Conservation (phyloP, 1,139 yeast genomes). For the Arxiozyma bovina region DNA sequence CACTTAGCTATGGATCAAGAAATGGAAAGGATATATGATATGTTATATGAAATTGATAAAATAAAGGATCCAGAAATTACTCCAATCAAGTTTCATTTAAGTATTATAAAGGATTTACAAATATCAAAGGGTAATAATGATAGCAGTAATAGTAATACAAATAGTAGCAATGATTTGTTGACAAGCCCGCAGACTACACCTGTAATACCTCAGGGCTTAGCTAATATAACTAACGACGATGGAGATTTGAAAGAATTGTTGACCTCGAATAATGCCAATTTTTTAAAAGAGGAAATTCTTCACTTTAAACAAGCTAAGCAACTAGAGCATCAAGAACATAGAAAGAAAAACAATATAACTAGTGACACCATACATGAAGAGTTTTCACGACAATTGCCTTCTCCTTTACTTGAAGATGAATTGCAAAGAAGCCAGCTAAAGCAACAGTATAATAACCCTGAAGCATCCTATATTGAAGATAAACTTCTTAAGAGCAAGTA, state of each 20-base stretch:
- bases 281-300: conserved; percentile 28
- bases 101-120: conserved; percentile 30
- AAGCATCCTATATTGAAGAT: conserved; percentile 10
- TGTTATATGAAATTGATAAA: conserved; percentile 32
- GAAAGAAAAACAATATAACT: conserved; percentile 2
- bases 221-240: conserved; percentile 3
- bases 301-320: conserved; percentile 27
- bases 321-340: conserved; percentile 1
- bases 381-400: not conserved
- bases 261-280: conserved; percentile 20
- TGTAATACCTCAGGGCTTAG: not conserved
- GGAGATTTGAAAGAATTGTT: conserved; percentile 21
- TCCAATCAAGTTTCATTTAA: conserved; percentile 30
- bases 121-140: conserved; percentile 16
- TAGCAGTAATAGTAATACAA: not conserved
- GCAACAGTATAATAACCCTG: conserved; percentile 3
- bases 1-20: conserved; percentile 69
- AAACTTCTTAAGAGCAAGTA: conserved; percentile 20
- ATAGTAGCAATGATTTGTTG: not conserved
- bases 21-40: conserved; percentile 62
- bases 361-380: not conserved
- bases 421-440: not conserved
- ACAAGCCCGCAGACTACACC: not conserved
- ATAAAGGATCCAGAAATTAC: conserved; percentile 28
- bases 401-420: not conserved